Percentiles rank a stretch among this genome's conserved stretches.
Evolutionary conservation across 257 asterid species (phyloP).

Genomic region (Solanum gandarillasii): DNA sequence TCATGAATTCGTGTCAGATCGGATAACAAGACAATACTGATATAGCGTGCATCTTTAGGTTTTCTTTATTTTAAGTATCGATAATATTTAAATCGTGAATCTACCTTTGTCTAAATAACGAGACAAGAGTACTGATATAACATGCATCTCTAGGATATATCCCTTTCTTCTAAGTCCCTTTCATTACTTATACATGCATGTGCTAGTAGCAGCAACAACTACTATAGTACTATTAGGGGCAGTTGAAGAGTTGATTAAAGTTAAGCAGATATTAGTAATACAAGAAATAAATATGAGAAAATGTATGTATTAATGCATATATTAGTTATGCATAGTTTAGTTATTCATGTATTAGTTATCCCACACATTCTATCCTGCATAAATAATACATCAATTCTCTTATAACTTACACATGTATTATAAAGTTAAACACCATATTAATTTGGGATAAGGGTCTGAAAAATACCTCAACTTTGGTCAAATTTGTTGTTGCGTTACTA

Average conservation of each 20-base stretch:
- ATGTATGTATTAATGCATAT: no score
- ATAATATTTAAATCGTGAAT: no score
- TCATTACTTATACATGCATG: not conserved
- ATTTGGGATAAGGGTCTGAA: no score
- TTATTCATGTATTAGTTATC: no score
- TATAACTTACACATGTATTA: no score
- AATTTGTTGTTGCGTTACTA: no score
- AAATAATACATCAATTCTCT: no score
- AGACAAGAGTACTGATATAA: not conserved
- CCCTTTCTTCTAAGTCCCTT: not conserved
- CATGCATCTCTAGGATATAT: not conserved
- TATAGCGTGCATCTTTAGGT: not conserved
- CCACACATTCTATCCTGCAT: not conserved
- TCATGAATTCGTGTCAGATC: not conserved
- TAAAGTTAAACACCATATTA: no score
- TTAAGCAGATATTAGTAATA: no score
- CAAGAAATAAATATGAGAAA: not conserved
- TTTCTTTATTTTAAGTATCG: not conserved
- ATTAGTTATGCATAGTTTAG: not conserved
- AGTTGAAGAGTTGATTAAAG: not conserved
- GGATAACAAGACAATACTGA: not conserved
- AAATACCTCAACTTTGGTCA: no score
- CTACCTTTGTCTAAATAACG: no score
- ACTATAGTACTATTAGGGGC: not conserved
- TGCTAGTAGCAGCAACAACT: not conserved